Evolutionary conservation across 1,139 yeast species (phyloP), one percentile per base, ranked within the genome.

Genomic region (Saccharomyces pastorianus): DNA sequence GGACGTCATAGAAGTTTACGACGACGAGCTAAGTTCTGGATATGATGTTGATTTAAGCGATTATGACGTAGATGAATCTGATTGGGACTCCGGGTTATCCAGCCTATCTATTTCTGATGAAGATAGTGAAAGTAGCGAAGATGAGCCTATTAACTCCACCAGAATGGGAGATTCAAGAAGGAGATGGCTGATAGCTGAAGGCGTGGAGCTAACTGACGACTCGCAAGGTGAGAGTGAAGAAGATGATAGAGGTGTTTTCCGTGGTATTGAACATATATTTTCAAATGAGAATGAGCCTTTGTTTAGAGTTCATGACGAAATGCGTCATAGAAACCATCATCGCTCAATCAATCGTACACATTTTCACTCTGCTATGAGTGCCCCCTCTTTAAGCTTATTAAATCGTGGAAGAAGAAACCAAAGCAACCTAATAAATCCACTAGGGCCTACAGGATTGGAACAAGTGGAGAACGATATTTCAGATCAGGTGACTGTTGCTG

Each of bases 1-100:
- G 66, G 59, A 66, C 34, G 73, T 68, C 2, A 75, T 70, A 6
- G 73, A 67, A 46, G 71, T 70, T 7, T 71, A 68, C 17, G 75
- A 67, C 2, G 74, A 67, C 17, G 76, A 72, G 41, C 64, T 56
- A 38, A 67, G 58, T n/a, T 59, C 67, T 8, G 69, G 62, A 23
- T 59, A 63, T 28, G 70, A 66, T 34, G 64, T 67, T 38, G 73
- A 67, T 41, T 53, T 66, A 38, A 69, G 67, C 41, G 76, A 73
- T 38, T 72, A 67, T 47, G 73, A 68, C 23, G 71, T 66, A 9
- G 69, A 65, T 44, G 72, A 66, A n/a, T 68, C 69, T 2, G 71
- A 67, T 44, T 69, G 70, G 69, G 71, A 67, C 49, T 66, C 71
- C 14, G 70, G 71, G 1, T 57, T 68, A 11, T 67, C 72, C 1